phyloP scores from a whole-genome alignment of 768 basidiomycete genomes.

The Lactifluus rugatus region DNA sequence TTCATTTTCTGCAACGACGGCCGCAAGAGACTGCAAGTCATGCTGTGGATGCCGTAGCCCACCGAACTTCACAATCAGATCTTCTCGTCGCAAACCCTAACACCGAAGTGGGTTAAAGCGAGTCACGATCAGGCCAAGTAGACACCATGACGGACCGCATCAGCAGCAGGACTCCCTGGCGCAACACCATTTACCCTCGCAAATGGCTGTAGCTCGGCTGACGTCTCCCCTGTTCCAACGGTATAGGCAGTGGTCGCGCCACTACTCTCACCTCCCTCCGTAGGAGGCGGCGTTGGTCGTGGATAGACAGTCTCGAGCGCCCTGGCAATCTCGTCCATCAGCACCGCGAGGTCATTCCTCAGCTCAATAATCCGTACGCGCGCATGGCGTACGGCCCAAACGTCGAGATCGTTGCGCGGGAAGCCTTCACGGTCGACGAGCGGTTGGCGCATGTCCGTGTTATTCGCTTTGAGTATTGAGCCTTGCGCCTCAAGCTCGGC shows the following conservation, averaged over 20 bases:
- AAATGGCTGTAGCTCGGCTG: constrained; percentile 40
- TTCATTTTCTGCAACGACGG: constrained; percentile 67
- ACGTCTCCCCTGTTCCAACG: neutral
- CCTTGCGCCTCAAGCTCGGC: constrained; percentile 54
- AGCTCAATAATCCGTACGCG: constrained; percentile 71
- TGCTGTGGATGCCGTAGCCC: constrained; percentile 39
- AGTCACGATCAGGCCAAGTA: neutral
- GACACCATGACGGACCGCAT: constrained; percentile 51
- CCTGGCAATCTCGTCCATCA: constrained; percentile 58
- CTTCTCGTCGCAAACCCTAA: constrained; percentile 59
- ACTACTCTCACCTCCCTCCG: constrained; percentile 9
- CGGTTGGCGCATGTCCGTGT: constrained; percentile 56
- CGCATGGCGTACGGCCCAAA: constrained; percentile 68
- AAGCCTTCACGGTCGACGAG: constrained; percentile 85
- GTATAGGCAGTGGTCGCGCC: neutral
- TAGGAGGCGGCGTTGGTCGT: constrained; percentile 23
- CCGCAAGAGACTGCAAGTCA: constrained; percentile 60
- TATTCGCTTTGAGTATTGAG: constrained; percentile 53
- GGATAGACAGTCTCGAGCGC: constrained; percentile 65
- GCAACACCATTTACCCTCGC: constrained; percentile 78
- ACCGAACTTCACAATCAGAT: constrained; percentile 70
- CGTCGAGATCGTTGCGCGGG: constrained; percentile 78
- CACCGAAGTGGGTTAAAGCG: constrained; percentile 9
- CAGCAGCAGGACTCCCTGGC: constrained; percentile 69
- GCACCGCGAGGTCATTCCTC: constrained; percentile 60